Evolutionary conservation across 2,329 filamentous ascomycete species (phyloP), one percentile per base, ranked within the genome.

Genomic region (Aspergillus sp.): DNA sequence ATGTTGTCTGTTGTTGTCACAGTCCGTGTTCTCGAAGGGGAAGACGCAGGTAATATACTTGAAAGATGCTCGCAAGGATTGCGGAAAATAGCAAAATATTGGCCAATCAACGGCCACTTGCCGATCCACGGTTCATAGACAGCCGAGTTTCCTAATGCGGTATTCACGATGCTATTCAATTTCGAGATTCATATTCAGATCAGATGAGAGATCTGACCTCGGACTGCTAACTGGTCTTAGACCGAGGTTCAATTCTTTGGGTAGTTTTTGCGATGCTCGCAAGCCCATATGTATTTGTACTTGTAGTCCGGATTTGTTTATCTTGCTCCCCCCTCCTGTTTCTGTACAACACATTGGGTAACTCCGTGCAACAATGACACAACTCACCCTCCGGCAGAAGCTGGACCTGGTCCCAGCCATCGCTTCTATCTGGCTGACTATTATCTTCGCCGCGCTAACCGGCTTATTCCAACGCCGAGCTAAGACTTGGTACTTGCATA

Each of bases 371-470:
- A 30, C 25, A 30, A 35, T 17, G 15, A 50, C 54, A 9, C 54
- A 54, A 37, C 57, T 68, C 48, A 59, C 64, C 7, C 42, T 60
- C 13, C 25, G 43, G 15, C 60, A 66, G 51, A 66, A 63, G 47
- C 55, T 67, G 33, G 64, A 66, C 49, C 55, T 66, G 25, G 7
- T 49, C 62, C 68, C 53, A 62, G 65, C 65, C 6, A 46, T 67
- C 15, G 49, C 51, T 22, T 60, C 60, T 12, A 55, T 68, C 27
- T 38, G 51, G 4, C 20, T 61, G 32, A 56, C 62, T 3, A 54
- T 54, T 17, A 50, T 62, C 42, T 65, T 60, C 53, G 59, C 63
- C 4, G 45, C 64, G 4, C 35, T 65, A 23, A 64, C 61, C 0
- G 56, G 62, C 5, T 43, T 63, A 15, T 56, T 56, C 10, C 52